A percentile compares a stretch with the other conserved stretches of the same genome.
phyloP scores from a whole-genome alignment of 441 rosid genomes.

The Gossypium schwendimanii region DNA sequence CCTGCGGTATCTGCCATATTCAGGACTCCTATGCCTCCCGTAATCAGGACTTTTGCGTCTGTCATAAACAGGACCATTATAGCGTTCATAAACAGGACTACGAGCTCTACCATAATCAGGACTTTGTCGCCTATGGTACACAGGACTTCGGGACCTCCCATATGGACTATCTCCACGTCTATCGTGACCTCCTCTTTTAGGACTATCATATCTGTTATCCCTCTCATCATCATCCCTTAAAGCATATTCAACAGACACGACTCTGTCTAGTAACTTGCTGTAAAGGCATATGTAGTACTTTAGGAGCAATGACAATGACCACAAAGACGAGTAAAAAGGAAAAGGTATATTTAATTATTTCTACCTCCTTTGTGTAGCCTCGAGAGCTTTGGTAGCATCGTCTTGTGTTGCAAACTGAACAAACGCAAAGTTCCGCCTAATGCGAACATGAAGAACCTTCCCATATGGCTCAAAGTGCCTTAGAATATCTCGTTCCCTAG shows the following conservation, averaged over 20 bases:
- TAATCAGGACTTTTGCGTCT: slow-evolving; percentile 31
- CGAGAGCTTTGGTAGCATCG: slow-evolving; percentile 75
- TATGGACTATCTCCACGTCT: slow-evolving; percentile 32
- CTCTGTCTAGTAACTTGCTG: slow-evolving; percentile 75
- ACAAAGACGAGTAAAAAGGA: not conserved
- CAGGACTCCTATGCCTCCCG: slow-evolving; percentile 49
- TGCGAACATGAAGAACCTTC: slow-evolving; percentile 59
- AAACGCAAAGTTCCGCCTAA: slow-evolving; percentile 71
- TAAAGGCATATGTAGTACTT: not conserved
- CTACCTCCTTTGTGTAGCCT: slow-evolving; percentile 70
- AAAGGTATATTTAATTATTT: not conserved
- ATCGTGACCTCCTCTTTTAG: slow-evolving; percentile 45
- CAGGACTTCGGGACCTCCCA: slow-evolving; percentile 60
- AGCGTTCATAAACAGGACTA: slow-evolving; percentile 52
- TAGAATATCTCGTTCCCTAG: slow-evolving; percentile 59
- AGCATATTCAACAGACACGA: slow-evolving; percentile 88
- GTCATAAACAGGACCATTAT: slow-evolving; percentile 33
- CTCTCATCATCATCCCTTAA: slow-evolving; percentile 70
- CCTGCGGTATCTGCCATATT: slow-evolving; percentile 57
- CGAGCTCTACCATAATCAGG: slow-evolving; percentile 62
- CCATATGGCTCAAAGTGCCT: slow-evolving; percentile 78
- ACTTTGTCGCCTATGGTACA: slow-evolving; percentile 49
- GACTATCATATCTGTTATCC: slow-evolving; percentile 49
- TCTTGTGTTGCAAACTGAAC: slow-evolving; percentile 78
- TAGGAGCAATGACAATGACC: not conserved